These are phyloP conservation scores for Talaromyces piceae DNA, from an alignment of 2,329 filamentous ascomycete genomes.

Conservation along the genomic window DNA sequence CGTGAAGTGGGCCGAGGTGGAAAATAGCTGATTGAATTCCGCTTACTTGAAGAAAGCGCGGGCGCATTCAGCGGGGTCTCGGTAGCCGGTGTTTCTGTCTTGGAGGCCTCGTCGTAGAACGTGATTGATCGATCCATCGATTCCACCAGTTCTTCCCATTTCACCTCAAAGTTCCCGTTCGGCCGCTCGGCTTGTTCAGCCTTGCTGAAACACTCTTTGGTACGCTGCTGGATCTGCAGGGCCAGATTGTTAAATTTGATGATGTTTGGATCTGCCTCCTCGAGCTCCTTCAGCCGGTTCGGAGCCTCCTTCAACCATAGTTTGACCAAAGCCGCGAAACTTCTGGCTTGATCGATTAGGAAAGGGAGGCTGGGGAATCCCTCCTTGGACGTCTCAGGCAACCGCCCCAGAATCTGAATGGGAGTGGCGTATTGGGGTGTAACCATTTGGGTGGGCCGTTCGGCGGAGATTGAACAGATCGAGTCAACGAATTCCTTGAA, in stretches of 20 bases:
- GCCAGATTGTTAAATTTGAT: slow-evolving; percentile 39
- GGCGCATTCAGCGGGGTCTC: slow-evolving; percentile 25
- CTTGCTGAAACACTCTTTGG: slow-evolving; percentile 38
- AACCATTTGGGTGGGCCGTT: slow-evolving; percentile 56
- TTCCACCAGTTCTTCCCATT: slow-evolving; percentile 44
- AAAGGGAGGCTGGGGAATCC: slow-evolving; percentile 91
- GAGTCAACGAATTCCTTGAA: slow-evolving; percentile 84
- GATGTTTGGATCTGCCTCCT: slow-evolving; percentile 32
- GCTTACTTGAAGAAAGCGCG: slow-evolving; percentile 27
- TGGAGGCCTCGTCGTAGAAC: slow-evolving; percentile 35
- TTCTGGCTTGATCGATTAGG: slow-evolving; percentile 79
- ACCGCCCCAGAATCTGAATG: slow-evolving; percentile 74
- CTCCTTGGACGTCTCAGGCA: slow-evolving; percentile 74
- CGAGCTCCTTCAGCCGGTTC: slow-evolving; percentile 30
- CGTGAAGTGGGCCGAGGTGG: slow-evolving; percentile 29
- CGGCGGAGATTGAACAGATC: slow-evolving; percentile 73
- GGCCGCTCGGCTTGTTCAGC: slow-evolving; percentile 44
- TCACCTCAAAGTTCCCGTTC: slow-evolving; percentile 38
- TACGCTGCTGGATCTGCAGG: slow-evolving; percentile 35
- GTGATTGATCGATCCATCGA: slow-evolving; percentile 39
- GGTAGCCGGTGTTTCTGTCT: slow-evolving; percentile 29
- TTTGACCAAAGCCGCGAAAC: slow-evolving; percentile 74
- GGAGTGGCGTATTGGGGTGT: slow-evolving; percentile 89
- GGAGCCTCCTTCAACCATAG: slow-evolving; percentile 39
- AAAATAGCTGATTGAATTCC: slow-evolving; percentile 38